Evolutionary conservation across 257 asterid species (phyloP), one percentile per base, ranked within the genome.

Genomic region (Echium plantagineum): DNA sequence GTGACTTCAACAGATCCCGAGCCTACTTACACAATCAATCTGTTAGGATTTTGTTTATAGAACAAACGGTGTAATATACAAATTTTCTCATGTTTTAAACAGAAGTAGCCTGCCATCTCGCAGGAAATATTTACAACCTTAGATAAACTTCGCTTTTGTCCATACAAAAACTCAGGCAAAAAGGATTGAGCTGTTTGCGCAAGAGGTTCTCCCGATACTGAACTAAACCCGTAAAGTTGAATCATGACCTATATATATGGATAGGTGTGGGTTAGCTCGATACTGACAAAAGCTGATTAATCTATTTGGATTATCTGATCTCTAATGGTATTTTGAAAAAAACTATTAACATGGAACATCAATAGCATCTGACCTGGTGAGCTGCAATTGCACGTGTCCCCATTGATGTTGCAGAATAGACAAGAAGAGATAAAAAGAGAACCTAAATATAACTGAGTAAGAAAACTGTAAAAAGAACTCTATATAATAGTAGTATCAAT

Each of bases 151-250:
- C 90, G 83, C 52, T 80, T 85, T 42, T 76, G 85, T 78, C 96
- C 98, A 75, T 80, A 84, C 47, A 91, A 64, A 72, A 88, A 67
- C 78, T 88, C 96, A 0, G 96, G 98, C 94, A 91, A 83, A 80
- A 83, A 91, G 49, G 96, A 84, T 75, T 91, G 98, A 22, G 96
- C 93, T 13, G 98, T 91, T 75, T 91, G 96, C 64, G 98, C 85
- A 57, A 91, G 95, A 66, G 97, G 96, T 71, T 91, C 97, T 60
- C 94, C 95, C 80, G 78, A 88, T 61, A 91, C 94, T 9, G 96
- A 63, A 74, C 94, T 88, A 80, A 84, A 72, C 75, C 86, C 61
- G 72, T 75, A 84, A 63, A 91, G 64, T 68, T 91, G 98, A 66
- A 91, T 81, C 96, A 88, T 85, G 76, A 91, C 98, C 96, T 91